These are phyloP conservation scores for Musa schizocarpa DNA, from an alignment of 176 grass and related monocot species.

Conservation along the genomic window DNA sequence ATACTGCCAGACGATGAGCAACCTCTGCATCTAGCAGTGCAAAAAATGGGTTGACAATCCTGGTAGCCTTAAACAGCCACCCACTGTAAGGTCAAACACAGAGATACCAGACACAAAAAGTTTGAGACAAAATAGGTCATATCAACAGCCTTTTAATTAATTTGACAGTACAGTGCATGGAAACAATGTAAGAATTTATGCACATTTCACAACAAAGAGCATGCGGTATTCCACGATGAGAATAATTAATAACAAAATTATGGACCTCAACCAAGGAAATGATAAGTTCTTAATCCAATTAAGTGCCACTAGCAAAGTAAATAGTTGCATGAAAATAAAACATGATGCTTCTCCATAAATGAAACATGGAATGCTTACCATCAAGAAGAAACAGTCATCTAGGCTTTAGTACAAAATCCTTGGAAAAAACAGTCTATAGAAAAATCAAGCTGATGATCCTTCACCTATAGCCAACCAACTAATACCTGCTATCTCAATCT, in stretches of 20 bases:
- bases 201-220: not conserved
- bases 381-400: too few species aligned
- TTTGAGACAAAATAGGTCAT: not conserved
- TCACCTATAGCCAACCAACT: too few species aligned
- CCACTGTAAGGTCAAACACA: constrained; percentile 32
- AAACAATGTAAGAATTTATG: not conserved
- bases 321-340: not conserved
- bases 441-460: too few species aligned
- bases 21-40: constrained; percentile 78
- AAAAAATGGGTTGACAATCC: constrained; percentile 77
- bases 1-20: constrained; percentile 72
- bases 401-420: too few species aligned
- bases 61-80: constrained; percentile 80
- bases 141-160: not conserved
- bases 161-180: not conserved
- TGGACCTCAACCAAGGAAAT: not conserved
- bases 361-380: too few species aligned
- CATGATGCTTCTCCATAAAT: not conserved
- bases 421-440: too few species aligned
- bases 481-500: too few species aligned
- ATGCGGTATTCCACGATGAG: not conserved
- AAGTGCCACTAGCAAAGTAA: not conserved
- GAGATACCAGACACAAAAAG: not conserved
- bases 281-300: not conserved
- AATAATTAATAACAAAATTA: not conserved